Base-by-base conservation (phyloP, 2,329 filamentous ascomycete genomes). In the Harringtonia lauricola region DNA sequence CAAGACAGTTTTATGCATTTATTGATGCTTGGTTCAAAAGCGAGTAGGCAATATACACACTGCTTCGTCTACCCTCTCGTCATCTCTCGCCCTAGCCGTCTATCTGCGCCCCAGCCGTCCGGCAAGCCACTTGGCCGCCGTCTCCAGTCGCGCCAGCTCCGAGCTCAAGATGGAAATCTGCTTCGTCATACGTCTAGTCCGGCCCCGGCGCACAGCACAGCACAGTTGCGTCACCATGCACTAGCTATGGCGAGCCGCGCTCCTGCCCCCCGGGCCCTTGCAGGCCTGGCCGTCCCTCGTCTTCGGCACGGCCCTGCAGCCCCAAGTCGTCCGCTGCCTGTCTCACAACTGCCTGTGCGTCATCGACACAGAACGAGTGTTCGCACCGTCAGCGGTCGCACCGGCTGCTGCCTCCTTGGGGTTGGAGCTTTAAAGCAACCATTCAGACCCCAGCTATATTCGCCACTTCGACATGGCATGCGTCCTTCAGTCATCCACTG, bases 381-480 rank as follows among this genome's bases (percentile, higher is more conserved):
- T n/a, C n/a, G n/a, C n/a, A n/a, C n/a, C n/a, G n/a, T n/a, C 35
- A 15, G 17, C 31, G 5, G 7, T 13, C 17, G 17, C 7, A 7
- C 7, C 5, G 17, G 35, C 19, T 18, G 35, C n/a, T 24, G 35
- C 35, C 8, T 19, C 17, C n/a, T 26, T 10, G 65, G 64, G 65
- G 64, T 66, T 61, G 64, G 65, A 65, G 65, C 65, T 68, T 64
- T 67, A 57, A 67, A 67, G 65, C 64, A 59, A 68, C 64, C 66
- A 65, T 67, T 67, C 58, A 59, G 64, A 67, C 64, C 64, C 63
- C 63, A 55, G 47, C 52, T 52, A 47, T 56, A 13, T 10, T 21
- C 22, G 15, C 8, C 24, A 30, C 31, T 14, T 18, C 40, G 17
- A 24, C 33, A 26, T 26, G 24, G 24, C 24, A 10, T 10, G n/a